Base-by-base conservation (phyloP, 2,329 filamentous ascomycete genomes). In the Botryotinia convoluta region DNA sequence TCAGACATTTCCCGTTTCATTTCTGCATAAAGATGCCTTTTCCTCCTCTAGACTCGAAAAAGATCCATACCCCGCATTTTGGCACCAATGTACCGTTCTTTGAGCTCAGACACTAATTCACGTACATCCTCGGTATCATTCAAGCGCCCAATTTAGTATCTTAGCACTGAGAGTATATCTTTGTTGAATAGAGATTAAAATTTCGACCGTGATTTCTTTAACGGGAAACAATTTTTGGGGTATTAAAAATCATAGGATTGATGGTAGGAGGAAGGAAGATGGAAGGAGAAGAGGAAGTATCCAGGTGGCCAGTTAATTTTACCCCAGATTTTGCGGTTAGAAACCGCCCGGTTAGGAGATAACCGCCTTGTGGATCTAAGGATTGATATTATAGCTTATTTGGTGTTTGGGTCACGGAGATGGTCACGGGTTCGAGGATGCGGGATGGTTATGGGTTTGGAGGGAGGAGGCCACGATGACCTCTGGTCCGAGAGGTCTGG, bases 81-180 rank as follows among this genome's bases (percentile, higher is more conserved):
- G 37, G 22, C n/a, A 9, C 44, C 18, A 16, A 29, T 63, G 9
- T 35, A 22, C 45, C 51, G n/a, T 6, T 57, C 51, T 57, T 39
- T 32, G 35, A 42, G 65, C 64, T 42, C 10, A 42, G 64, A 68
- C 48, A 29, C 64, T 29, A 68, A 39, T 61, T 62, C 60, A 62
- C 60, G 60, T 39, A 62, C 60, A 39, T 62, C 1, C 32, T 37
- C 35, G 22, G 57, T 14, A 37, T 54, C 6, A 32, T 32, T 14
- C 48, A 68, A 68, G 48, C n/a, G 65, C 48, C 44, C 7, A 10
- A 6, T 32, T 22, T 42, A 42, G 45, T 32, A n/a, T 54, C 6
- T 14, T 57, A 22, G 4, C 51, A 57, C 51, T 32, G 5, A 26
- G 32, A 39, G 37, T 32, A 22, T 16, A 16, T 68, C 9, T 22